Evolutionary conservation across 192 early-diverging fungal species (phyloP).

Genomic region (Umbelopsis sp.): DNA sequence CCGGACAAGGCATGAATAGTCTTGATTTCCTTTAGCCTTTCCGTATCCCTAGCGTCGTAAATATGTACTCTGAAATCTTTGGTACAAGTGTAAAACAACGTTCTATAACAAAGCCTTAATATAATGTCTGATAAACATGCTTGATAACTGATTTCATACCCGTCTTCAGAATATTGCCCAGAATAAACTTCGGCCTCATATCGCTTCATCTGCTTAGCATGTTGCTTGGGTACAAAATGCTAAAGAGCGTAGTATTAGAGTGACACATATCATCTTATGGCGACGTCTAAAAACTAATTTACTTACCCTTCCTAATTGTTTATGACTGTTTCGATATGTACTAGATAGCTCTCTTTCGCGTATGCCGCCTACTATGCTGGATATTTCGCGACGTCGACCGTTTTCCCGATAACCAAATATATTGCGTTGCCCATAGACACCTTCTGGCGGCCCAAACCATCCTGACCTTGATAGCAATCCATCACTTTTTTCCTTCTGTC

Average conservation of each 20-base stretch:
- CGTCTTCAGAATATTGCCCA: conserved; percentile 58
- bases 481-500: neutral
- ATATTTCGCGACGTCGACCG: neutral
- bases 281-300: neutral
- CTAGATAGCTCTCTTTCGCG: neutral
- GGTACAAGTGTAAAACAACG: conserved; percentile 58
- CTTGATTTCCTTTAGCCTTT: conserved; percentile 37
- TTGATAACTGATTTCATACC: conserved; percentile 27
- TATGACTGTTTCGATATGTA: neutral
- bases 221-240: conserved; percentile 39
- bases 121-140: neutral
- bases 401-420: neutral
- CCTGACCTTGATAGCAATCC: neutral
- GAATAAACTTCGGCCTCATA: conserved; percentile 49
- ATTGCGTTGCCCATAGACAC: conserved; percentile 1
- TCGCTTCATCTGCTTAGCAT: conserved; percentile 38
- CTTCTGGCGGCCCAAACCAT: conserved; percentile 10
- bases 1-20: conserved; percentile 51
- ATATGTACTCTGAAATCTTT: conserved; percentile 64
- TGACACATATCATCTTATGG: neutral
- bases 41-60: conserved; percentile 55
- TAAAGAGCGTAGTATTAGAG: neutral
- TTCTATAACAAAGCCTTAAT: conserved; percentile 27
- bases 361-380: neutral
- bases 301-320: conserved; percentile 3